Percentiles rank a stretch among this genome's conserved stretches.
Evolutionary conservation across 164 flowering plant species (phyloP).

Genomic region (Stephania yunnanensis): DNA sequence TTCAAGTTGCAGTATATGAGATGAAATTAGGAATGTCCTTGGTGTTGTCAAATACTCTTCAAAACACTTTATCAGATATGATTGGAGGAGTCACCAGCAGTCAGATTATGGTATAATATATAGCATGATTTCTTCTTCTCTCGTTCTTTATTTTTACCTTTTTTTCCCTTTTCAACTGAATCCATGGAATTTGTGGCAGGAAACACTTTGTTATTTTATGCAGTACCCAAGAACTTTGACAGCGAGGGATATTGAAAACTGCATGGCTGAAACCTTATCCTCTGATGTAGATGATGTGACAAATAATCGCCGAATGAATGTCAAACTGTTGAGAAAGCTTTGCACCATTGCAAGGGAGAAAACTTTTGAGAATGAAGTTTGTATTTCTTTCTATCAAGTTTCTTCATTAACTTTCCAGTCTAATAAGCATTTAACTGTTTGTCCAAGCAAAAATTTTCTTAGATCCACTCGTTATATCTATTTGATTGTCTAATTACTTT

Average conservation of each 20-base stretch:
- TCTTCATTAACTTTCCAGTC: not conserved
- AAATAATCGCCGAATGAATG: slow-evolving; percentile 21
- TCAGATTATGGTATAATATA: slow-evolving; percentile 32
- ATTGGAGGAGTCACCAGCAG: slow-evolving; percentile 30
- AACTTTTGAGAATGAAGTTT: slow-evolving; percentile 31
- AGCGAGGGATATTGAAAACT: slow-evolving; percentile 16
- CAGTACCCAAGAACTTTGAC: slow-evolving; percentile 53
- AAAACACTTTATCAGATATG: slow-evolving; percentile 27
- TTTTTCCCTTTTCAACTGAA: slow-evolving; percentile 11
- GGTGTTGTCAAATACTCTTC: slow-evolving; percentile 38
- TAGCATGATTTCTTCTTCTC: not conserved
- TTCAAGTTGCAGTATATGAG: slow-evolving; percentile 87
- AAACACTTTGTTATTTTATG: slow-evolving; percentile 50
- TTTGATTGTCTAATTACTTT: not conserved
- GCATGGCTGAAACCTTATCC: slow-evolving; percentile 14
- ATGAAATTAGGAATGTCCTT: slow-evolving; percentile 82
- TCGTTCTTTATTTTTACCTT: not conserved
- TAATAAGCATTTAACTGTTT: not conserved
- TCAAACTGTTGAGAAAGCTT: slow-evolving; percentile 46
- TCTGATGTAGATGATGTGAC: slow-evolving; percentile 20
- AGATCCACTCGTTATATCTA: not conserved
- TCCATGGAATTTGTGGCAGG: slow-evolving; percentile 33
- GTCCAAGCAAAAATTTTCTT: not conserved
- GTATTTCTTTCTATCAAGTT: slow-evolving; percentile 5
- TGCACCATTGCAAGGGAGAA: slow-evolving; percentile 22